A percentile compares a stretch with the other conserved stretches of the same genome.
Evolutionary conservation across 139 green algal species (phyloP).

Genomic region (Zygnema circumcarinatum): DNA sequence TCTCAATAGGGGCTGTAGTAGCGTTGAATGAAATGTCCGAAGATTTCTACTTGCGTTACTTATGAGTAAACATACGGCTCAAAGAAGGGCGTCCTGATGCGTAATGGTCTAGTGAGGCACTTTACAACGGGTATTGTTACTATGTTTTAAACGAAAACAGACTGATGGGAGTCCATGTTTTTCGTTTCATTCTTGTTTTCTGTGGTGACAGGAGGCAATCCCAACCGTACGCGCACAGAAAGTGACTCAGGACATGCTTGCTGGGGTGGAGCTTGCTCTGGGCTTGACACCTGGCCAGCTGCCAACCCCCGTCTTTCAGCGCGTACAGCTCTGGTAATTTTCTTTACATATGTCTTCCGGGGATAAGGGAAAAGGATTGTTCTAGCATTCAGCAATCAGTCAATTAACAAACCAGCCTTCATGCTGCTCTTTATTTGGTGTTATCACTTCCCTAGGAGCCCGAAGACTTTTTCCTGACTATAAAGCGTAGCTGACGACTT

Average conservation of each 20-base stretch:
- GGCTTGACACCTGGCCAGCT: not conserved
- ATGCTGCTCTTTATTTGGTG: too few species aligned
- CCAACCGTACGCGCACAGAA: constrained; percentile 4
- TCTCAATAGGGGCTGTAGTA: too few species aligned
- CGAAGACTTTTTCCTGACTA: not conserved
- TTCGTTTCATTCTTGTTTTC: not conserved
- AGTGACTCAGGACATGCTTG: constrained; percentile 47
- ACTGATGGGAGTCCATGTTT: not conserved
- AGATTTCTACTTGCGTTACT: too few species aligned
- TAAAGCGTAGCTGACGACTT: not conserved
- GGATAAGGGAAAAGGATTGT: not conserved
- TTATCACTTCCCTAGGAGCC: too few species aligned
- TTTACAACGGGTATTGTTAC: not conserved
- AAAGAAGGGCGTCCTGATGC: too few species aligned
- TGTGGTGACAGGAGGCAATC: constrained; percentile 31
- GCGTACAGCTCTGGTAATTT: constrained; percentile 50
- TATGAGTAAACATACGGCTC: too few species aligned
- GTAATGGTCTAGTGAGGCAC: not conserved
- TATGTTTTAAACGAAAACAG: not conserved
- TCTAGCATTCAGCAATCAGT: not conserved
- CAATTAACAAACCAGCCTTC: too few species aligned
- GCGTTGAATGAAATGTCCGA: too few species aligned
- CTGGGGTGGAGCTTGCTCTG: constrained; percentile 18
- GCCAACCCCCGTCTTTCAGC: constrained; percentile 16
- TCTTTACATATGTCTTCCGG: too few species aligned